These are phyloP conservation scores for Globisporangium cederbergense DNA, from an alignment of 352 stramenopile genomes.

Conservation along the genomic window DNA sequence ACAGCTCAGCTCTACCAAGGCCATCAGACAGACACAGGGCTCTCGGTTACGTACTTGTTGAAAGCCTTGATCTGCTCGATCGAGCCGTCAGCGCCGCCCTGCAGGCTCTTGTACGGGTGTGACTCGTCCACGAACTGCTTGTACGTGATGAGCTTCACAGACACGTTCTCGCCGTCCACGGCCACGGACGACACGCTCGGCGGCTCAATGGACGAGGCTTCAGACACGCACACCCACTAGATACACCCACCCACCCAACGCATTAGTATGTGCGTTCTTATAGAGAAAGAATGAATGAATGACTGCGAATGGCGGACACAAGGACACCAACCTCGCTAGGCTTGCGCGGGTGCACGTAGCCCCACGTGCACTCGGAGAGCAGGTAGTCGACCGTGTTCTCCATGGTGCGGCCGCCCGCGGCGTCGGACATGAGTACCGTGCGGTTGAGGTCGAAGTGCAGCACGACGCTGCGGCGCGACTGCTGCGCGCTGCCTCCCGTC, in stretches of 20 bases:
- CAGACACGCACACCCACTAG: slow-evolving; percentile 62
- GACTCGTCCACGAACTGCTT: slow-evolving; percentile 81
- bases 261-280: background rate
- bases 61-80: slow-evolving; percentile 66
- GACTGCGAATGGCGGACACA: background rate
- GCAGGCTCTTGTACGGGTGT: slow-evolving; percentile 64
- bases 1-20: background rate
- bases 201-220: slow-evolving; percentile 42
- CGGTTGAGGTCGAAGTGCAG: slow-evolving; percentile 89
- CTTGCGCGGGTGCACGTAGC: slow-evolving; percentile 36
- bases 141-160: slow-evolving; percentile 53
- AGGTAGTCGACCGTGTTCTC: slow-evolving; percentile 88
- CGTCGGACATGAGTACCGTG: slow-evolving; percentile 88
- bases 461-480: slow-evolving; percentile 44
- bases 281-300: background rate
- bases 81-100: slow-evolving; percentile 12
- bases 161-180: slow-evolving; percentile 7
- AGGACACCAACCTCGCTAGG: slow-evolving; percentile 19
- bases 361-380: slow-evolving; percentile 78
- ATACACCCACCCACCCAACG: background rate
- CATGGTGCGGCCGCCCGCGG: slow-evolving; percentile 82
- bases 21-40: background rate
- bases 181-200: slow-evolving; percentile 18
- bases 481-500: slow-evolving; percentile 14
- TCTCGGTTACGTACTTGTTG: slow-evolving; percentile 42